Evolutionary conservation across 2,329 filamentous ascomycete genomes (phyloP).

Genomic region (Penicillium psychrosexuale): DNA sequence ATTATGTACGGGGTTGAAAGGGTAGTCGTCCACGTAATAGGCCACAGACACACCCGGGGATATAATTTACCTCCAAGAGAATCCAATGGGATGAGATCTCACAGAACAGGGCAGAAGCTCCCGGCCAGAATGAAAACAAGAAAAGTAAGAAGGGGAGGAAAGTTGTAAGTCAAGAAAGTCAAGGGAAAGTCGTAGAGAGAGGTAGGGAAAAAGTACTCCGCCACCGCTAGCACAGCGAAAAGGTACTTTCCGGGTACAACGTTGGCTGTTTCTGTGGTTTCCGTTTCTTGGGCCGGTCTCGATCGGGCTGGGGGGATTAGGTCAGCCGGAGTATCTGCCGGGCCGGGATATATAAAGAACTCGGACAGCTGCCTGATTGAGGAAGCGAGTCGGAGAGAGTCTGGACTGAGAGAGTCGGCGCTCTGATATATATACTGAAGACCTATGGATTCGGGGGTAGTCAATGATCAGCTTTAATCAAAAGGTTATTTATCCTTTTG

Average conservation of each 20-base stretch:
- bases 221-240: conserved; percentile 19
- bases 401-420: neutral
- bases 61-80: neutral
- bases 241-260: conserved; percentile 19
- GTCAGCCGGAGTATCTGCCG: conserved; percentile 2
- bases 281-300: conserved; percentile 7
- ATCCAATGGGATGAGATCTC: neutral
- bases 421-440: conserved; percentile 1
- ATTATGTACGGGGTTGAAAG: conserved; percentile 30
- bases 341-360: conserved; percentile 4
- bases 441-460: neutral
- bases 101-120: neutral
- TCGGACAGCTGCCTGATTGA: neutral
- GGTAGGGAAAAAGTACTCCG: conserved; percentile 24
- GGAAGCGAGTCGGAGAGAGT: no score
- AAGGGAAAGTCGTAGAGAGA: neutral
- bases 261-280: neutral
- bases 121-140: neutral
- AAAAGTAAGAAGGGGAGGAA: conserved; percentile 5
- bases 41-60: neutral
- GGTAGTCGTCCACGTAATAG: conserved; percentile 9
- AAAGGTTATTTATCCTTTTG: neutral
- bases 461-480: neutral
- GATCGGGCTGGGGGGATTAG: conserved; percentile 2
- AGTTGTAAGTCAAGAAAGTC: conserved; percentile 8